Base-by-base conservation (phyloP, 2,329 filamentous ascomycete species). In the Lachnellula cervina region DNA sequence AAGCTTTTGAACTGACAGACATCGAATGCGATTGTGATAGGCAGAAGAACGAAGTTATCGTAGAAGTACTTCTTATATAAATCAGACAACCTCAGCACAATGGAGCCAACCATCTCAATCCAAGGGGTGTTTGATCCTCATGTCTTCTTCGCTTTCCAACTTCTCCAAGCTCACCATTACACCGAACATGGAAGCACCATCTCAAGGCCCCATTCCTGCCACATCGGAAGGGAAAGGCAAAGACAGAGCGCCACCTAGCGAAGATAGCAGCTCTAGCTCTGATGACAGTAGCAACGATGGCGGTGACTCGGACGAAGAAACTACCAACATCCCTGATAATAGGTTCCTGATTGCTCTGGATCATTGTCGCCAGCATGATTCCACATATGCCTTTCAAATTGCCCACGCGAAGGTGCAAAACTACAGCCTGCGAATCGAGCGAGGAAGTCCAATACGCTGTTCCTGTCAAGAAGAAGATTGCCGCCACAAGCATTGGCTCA, bases 81-180 rank as follows among this genome's bases (percentile, higher is more conserved):
- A 47, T 51, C 19, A 47, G 52, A 54, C 47, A 54, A 54, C 52
- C 47, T 52, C 63, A 17, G n/a, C 58, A 50, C 52, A 38, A 67
- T 69, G 62, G 46, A 17, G 54, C 54, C 35, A 2, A 23, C 28
- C 47, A 37, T 57, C 38, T 48, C 53, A 51, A 54, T 23, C 32
- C 44, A 59, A 35, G 52, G 47, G 38, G 43, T 34, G 50, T 32
- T 42, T 49, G 51, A 61, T 56, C 57, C 61, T 59, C 60, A 69
- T 69, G 67, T 68, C 66, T 62, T 14, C 2, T 21, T 55, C 61
- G 40, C 64, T 62, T 50, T 59, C 63, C 14, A 59, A 60, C 56
- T 69, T 68, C 56, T 61, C 60, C 59, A 64, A 67, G 58, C 66
- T 68, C 50, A 63, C 65, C 11, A 59, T 69, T 45, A 51, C 59